Evolutionary conservation across 768 basidiomycete species (phyloP), one percentile per base, ranked within the genome.

Genomic region (Pleurotus platypus): DNA sequence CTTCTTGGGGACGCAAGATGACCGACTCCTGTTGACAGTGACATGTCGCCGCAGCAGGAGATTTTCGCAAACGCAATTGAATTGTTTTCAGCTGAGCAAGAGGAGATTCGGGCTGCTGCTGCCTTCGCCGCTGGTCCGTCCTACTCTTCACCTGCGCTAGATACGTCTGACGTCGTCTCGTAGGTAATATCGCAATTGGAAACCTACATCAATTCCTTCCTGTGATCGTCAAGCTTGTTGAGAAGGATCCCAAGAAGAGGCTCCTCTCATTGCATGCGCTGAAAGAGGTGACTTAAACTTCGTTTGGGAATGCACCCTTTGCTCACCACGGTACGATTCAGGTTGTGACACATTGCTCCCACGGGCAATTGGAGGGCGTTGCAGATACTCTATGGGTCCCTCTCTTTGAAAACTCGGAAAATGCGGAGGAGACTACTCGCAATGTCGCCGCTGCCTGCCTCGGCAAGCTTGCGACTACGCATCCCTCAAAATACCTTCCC

Each of bases 371-470:
- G 22, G 94, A 94, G 62, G 80, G 82, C 20, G 84, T 96, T 43
- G 94, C 96, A 1, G 94, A 98, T 57, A 72, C 84, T 26, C 83
- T 98, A 7, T 99, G 97, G 97, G 78, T 78, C 2, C 95, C 96
- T 3, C 79, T 99, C 12, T 96, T 98, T 68, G 85, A 91, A 64
- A 90, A 94, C 68, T 94, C 93, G 9, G 89, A 92, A 58, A 88
- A 85, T 60, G 82, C 90, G 13, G 96, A 96, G 60, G 96, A 98
- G 71, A 90, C 89, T 6, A 90, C 92, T 1, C 78, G 95, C 49
- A 98, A 97, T 66, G 92, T 98, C 38, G 93, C 95, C 22, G 94
- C 97, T 46, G 95, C 96, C 2, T 98, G 95, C 67, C 81, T 99
- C 15, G 97, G 97, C 35, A 97, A 98, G 70, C 78, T 99, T 27